A percentile compares a stretch with the other conserved stretches of the same genome.
phyloP scores from a whole-genome alignment of 352 stramenopile species.

The Globisporangium camurandrum region DNA sequence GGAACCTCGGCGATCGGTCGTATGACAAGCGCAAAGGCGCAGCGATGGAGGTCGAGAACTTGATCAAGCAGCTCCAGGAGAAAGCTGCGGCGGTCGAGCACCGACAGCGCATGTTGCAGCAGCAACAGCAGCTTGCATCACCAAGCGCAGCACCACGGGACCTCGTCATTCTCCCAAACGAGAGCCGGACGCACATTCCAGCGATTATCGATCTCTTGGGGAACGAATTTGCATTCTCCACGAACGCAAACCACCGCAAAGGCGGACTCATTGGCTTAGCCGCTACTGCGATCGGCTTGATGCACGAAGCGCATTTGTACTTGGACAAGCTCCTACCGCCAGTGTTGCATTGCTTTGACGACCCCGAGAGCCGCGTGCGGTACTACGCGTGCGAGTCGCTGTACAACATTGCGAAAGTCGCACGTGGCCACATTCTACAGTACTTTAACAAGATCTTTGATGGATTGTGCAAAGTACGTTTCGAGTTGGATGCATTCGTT shows the following conservation, averaged over 20 bases:
- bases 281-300: slow-evolving; percentile 96
- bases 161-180: slow-evolving; percentile 24
- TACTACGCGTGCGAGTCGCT: slow-evolving; percentile 99
- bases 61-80: slow-evolving; percentile 97
- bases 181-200: slow-evolving; percentile 77
- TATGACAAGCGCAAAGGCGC: slow-evolving; percentile 99
- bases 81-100: slow-evolving; percentile 78
- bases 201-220: slow-evolving; percentile 95
- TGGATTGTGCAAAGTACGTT: slow-evolving; percentile 71
- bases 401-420: slow-evolving; percentile 99
- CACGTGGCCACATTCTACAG: slow-evolving; percentile 89
- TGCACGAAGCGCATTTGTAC: slow-evolving; percentile 87
- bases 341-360: slow-evolving; percentile 99
- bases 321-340: slow-evolving; percentile 94
- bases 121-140: slow-evolving; percentile 40
- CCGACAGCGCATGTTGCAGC: slow-evolving; percentile 46
- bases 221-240: slow-evolving; percentile 97
- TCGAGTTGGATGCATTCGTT: background rate
- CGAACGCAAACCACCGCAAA: slow-evolving; percentile 98
- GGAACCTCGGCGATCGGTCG: slow-evolving; percentile 94
- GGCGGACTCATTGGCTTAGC: slow-evolving; percentile 98
- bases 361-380: slow-evolving; percentile 94
- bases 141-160: slow-evolving; percentile 8
- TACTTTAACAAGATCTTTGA: slow-evolving; percentile 99
- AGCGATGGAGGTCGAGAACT: slow-evolving; percentile 97